Evolutionary conservation across 495 filamentous ascomycete species (phyloP), one percentile per base, ranked within the genome.

Genomic region (Venustampulla echinocandica): DNA sequence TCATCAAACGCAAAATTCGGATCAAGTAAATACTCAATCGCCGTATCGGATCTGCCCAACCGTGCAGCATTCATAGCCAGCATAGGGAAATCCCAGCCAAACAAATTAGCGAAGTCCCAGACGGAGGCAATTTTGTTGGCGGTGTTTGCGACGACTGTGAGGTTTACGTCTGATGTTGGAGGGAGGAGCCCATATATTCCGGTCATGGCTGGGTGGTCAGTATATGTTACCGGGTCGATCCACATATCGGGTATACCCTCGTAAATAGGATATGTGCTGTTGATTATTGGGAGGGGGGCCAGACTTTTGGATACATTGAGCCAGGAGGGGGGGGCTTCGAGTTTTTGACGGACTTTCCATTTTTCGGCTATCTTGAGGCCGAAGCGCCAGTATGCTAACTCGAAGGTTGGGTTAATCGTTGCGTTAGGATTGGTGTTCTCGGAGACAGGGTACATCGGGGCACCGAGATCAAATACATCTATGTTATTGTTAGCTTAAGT

Each of bases 31-130:
- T 69, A 76, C 21, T 55, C 59, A 19, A 73, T 52, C n/a, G 74
- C 74, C 50, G 63, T 55, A 21, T 71, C 64, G 5, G 54, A 44
- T 44, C 73, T 62, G 0, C 71, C 69, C 13, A 76, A 47, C 24
- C 70, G 52, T 22, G 70, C 60, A n/a, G 60, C 54, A 44, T 74
- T 74, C 70, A 76, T 75, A 13, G 70, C 69, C n/a, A 77, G 53
- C 62, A 73, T 49, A 6, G 46, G 63, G 54, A 77, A 76, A 46
- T 75, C 71, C 70, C 74, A 77, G 5, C 70, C 71, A 53, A 69
- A 75, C 22, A 62, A 67, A 33, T 69, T 61, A 2, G 64, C 61
- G 50, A 74, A 63, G 51, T 66, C 62, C 73, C 70, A 76, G 11
- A 63, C 53, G 37, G 62, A 50, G 17, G 62, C 59, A 23, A 75